Percentiles rank a stretch among this genome's conserved stretches.
Conservation (phyloP, 129 eudicot species). For the Escallonia rubra region DNA sequence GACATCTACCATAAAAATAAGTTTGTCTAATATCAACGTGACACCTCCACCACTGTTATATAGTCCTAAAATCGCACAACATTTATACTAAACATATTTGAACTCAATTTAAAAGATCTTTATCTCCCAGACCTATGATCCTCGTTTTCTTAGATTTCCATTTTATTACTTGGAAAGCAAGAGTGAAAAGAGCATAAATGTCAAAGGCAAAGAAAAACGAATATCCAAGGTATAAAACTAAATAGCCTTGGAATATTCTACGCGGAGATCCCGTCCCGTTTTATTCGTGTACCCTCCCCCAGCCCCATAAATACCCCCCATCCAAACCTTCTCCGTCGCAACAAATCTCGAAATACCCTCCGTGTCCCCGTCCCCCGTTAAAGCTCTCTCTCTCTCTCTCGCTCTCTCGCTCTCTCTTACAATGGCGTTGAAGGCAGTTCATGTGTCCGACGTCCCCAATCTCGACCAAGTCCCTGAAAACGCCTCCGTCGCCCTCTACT, state of each 20-base stretch:
- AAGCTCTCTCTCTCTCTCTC: not conserved
- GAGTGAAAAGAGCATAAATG: not conserved
- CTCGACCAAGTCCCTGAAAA: slow-evolving; percentile 66
- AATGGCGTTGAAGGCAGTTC: slow-evolving; percentile 92
- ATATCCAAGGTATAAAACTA: slow-evolving; percentile 40
- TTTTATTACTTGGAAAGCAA: too few relatives aligned
- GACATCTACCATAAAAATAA: too few relatives aligned
- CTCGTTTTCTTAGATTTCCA: too few relatives aligned
- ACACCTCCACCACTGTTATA: too few relatives aligned
- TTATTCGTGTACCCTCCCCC: not conserved
- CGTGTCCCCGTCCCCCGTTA: not conserved
- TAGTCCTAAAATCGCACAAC: too few relatives aligned
- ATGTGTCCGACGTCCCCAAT: slow-evolving; percentile 81
- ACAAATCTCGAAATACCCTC: slow-evolving; percentile 2
- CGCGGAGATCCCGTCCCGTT: slow-evolving; percentile 19
- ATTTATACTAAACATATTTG: too few relatives aligned
- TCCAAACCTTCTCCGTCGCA: slow-evolving; percentile 16
- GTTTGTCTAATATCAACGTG: too few relatives aligned
- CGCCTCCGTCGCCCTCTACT: slow-evolving; percentile 38
- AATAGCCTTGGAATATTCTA: slow-evolving; percentile 33
- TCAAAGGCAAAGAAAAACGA: slow-evolving; percentile 5
- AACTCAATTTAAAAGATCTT: too few relatives aligned
- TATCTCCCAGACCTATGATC: too few relatives aligned
- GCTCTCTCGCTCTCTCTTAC: not conserved
- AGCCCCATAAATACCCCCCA: slow-evolving; percentile 26